Evolutionary conservation across 1,284 basidiomycete genomes (phyloP).

Genomic region (Ganoderma multipileum): DNA sequence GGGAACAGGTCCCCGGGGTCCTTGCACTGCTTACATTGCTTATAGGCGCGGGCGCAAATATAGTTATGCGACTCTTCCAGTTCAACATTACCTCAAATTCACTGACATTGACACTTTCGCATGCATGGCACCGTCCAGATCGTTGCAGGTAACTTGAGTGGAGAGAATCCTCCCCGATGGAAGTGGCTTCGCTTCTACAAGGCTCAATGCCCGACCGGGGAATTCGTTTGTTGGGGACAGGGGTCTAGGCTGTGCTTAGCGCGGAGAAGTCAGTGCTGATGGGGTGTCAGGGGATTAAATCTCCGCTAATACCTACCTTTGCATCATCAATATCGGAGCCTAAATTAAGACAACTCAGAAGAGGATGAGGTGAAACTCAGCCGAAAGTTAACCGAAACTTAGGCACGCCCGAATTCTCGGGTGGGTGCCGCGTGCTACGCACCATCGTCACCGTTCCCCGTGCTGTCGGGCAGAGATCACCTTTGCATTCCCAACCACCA

Average conservation of each 20-base stretch:
- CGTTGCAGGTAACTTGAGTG: too few relatives aligned
- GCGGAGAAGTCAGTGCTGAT: neutral
- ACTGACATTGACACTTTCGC: too few relatives aligned
- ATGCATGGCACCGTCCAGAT: too few relatives aligned
- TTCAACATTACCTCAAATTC: too few relatives aligned
- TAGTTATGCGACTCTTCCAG: too few relatives aligned
- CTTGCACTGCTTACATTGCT: neutral
- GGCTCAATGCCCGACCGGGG: neutral
- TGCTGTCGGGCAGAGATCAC: neutral
- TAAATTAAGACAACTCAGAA: neutral
- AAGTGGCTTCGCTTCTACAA: neutral
- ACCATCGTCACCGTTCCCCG: neutral
- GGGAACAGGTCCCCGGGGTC: neutral
- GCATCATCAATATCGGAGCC: neutral
- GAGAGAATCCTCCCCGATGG: neutral
- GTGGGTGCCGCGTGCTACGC: neutral
- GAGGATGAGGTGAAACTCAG: neutral
- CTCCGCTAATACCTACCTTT: neutral
- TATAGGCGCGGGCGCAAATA: neutral
- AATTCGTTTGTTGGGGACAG: neutral
- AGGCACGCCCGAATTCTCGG: neutral
- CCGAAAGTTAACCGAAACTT: neutral
- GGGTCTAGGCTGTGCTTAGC: neutral
- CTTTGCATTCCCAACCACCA: constrained; percentile 14
- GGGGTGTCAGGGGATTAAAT: neutral